A percentile compares a stretch with the other conserved stretches of the same genome.
Evolutionary conservation across 306 rosid species (phyloP).

Genomic region (apple (Malus domestica)): DNA sequence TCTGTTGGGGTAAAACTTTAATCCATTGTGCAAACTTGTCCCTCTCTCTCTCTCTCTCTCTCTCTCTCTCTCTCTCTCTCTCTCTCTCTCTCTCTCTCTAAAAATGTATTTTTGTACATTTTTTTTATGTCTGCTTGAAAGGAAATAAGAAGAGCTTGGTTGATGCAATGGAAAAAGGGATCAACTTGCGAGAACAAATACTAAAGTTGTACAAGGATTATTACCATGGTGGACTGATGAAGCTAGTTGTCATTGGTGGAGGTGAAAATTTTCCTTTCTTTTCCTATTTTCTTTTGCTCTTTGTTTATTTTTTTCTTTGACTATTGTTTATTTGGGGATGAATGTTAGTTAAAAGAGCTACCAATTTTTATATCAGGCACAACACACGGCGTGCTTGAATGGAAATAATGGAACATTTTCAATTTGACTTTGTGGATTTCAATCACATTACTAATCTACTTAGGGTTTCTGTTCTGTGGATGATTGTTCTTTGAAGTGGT

Average conservation of each 20-base stretch:
- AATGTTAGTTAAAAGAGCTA: not conserved
- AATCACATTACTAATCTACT: not conserved
- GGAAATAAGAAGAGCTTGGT: slow-evolving; percentile 93
- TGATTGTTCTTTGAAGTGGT: not conserved
- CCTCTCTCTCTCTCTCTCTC: not conserved
- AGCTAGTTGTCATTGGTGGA: slow-evolving; percentile 96
- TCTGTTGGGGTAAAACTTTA: slow-evolving; percentile 67
- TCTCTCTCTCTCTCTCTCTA: not conserved
- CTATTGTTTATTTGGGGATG: not conserved
- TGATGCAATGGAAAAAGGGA: slow-evolving; percentile 89
- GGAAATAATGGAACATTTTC: not conserved
- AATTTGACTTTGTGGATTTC: not conserved
- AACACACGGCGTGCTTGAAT: not conserved
- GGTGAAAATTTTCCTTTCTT: slow-evolving; percentile 42
- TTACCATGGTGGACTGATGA: slow-evolving; percentile 98
- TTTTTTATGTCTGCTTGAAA: slow-evolving; percentile 25
- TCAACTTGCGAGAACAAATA: slow-evolving; percentile 71
- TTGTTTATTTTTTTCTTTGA: not conserved
- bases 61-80: not conserved
- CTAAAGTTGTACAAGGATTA: slow-evolving; percentile 54
- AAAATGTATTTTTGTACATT: slow-evolving; percentile 1
- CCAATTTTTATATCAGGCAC: not conserved
- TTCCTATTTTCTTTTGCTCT: not conserved
- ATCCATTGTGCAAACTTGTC: not conserved
- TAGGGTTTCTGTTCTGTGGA: not conserved